Conservation (phyloP, 2,329 filamentous ascomycete genomes). For the Penicillium sp. region DNA sequence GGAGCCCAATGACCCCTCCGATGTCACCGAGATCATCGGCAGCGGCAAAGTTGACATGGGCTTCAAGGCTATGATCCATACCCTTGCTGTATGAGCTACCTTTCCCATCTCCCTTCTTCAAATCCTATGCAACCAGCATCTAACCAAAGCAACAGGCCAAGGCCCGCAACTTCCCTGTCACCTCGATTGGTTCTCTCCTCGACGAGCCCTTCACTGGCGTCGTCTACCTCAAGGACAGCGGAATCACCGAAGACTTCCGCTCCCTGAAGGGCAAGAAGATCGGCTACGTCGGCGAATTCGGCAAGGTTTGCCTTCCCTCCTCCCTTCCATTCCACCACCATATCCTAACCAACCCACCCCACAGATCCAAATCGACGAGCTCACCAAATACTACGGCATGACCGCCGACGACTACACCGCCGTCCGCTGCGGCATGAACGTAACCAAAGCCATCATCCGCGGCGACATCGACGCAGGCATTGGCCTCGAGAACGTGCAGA, state of each 20-base stretch:
- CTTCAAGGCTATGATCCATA: conserved; percentile 80
- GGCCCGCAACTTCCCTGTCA: conserved; percentile 63
- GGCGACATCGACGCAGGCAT: conserved; percentile 68
- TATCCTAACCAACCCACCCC: background rate
- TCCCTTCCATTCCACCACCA: background rate
- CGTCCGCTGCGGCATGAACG: conserved; percentile 72
- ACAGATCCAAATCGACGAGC: conserved; percentile 70
- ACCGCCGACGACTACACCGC: conserved; percentile 63
- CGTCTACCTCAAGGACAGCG: conserved; percentile 64
- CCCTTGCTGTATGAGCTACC: conserved; percentile 60
- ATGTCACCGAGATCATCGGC: conserved; percentile 74
- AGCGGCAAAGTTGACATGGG: conserved; percentile 67
- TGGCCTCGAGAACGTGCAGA: conserved; percentile 71
- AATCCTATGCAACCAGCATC: conserved; percentile 4
- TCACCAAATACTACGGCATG: conserved; percentile 70
- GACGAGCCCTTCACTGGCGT: conserved; percentile 74
- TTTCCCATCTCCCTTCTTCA: too few relatives aligned
- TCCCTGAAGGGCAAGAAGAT: conserved; percentile 68
- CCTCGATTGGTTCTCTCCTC: conserved; percentile 64
- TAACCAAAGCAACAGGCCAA: too few relatives aligned
- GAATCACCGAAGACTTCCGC: conserved; percentile 66
- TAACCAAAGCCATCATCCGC: conserved; percentile 64
- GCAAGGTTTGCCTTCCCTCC: conserved; percentile 40
- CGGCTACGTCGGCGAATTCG: conserved; percentile 72
- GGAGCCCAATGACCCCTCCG: conserved; percentile 70